phyloP scores from a whole-genome alignment of 2,329 filamentous ascomycete genomes.

The Grosmannia penicillata region DNA sequence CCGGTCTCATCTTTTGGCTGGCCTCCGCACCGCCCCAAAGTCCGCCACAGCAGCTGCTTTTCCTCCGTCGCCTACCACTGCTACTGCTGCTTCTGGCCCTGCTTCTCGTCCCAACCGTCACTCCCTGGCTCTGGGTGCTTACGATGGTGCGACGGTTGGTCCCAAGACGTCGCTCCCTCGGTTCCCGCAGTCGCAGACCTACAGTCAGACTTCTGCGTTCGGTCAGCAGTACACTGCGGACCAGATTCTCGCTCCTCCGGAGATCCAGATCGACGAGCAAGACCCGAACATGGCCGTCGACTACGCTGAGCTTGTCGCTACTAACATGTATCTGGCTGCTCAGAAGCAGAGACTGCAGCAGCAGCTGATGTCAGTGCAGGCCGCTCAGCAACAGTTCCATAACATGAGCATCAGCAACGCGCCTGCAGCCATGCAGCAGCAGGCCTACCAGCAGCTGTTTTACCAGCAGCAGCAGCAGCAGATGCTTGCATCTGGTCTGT shows the following conservation, averaged over 20 bases:
- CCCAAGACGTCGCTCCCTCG: constrained; percentile 44
- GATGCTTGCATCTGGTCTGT: constrained; percentile 35
- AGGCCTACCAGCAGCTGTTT: constrained; percentile 43
- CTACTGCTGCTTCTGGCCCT: constrained; percentile 22
- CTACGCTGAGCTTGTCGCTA: constrained; percentile 79
- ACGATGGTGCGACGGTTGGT: constrained; percentile 28
- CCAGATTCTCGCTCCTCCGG: constrained; percentile 73
- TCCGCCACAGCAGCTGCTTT: constrained; percentile 59
- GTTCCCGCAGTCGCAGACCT: constrained; percentile 15
- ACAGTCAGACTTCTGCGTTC: constrained; percentile 9
- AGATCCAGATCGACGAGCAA: constrained; percentile 58
- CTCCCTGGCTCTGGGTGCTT: constrained; percentile 24
- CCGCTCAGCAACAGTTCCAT: constrained; percentile 70
- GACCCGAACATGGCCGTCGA: constrained; percentile 68
- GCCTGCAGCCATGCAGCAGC: constrained; percentile 31
- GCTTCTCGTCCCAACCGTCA: constrained; percentile 26
- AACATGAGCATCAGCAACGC: constrained; percentile 57
- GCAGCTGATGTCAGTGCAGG: constrained; percentile 73
- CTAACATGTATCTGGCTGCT: constrained; percentile 82
- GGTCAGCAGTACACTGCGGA: constrained; percentile 59
- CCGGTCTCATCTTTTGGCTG: constrained; percentile 85
- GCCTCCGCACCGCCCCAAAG: constrained; percentile 86
- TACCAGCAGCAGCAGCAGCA: constrained; percentile 39
- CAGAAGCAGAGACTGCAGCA: constrained; percentile 93
- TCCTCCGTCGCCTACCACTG: constrained; percentile 25